Evolutionary conservation across 176 grass and related monocot species (phyloP), one percentile per base, ranked within the genome.

Genomic region (Aegilops bicornis): DNA sequence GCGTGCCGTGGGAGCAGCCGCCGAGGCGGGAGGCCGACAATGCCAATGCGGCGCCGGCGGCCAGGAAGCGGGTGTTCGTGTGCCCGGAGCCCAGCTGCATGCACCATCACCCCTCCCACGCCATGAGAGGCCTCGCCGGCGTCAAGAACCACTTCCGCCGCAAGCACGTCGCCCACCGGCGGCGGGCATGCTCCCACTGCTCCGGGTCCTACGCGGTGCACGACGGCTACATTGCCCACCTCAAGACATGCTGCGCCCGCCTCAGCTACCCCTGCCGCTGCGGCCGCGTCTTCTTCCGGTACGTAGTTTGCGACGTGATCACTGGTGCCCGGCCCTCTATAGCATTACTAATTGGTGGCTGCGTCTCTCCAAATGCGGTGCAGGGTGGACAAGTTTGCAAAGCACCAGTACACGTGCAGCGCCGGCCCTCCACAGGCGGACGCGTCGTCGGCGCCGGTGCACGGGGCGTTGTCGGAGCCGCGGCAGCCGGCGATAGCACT

Each of bases 81-180:
- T 98, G 96, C 88, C 96, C 96, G 20, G 96, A 98, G 96, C 86
- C 90, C 25, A 95, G 75, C 82, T 98, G 96, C 90, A 90, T 89
- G 9, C 90, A 98, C 86, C 96, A 94, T 85, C 88, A 98, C 86
- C 93, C 96, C 0, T 50, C 86, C 14, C 90, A 91, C 81, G 96
- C 93, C 3, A 88, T 98, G 27, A 90, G 90, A 32, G 91, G 94
- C 81, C 79, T 94, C 68, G 90, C 87, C 91, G 96, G 90, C 25
- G 94, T 98, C 91, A 98, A 93, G 93, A 94, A 98, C 82, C 96
- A 98, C 88, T 98, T 92, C 87, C 88, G 91, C 27, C 89, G 96
- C 22, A 98, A 94, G 90, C 96, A 98, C 89, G 95, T 86, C 87
- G 88, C 32, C 82, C 90, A 88, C 79, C 88, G 93, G 15, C 93